Evolutionary conservation across 192 early-diverging fungal genomes (phyloP).

Genomic region (Funneliformis mosseae): DNA sequence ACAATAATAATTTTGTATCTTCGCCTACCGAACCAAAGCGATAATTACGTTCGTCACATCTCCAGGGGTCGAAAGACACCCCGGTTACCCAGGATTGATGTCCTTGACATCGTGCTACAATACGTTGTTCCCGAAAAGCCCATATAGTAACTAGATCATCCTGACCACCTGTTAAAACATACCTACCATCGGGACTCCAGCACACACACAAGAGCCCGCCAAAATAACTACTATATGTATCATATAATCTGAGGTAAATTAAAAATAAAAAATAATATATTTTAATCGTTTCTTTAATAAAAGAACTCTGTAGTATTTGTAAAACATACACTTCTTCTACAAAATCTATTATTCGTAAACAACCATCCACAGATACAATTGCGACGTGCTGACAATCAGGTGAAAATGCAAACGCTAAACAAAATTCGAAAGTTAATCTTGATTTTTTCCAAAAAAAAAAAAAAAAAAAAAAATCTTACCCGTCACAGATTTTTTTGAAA

Average conservation of each 20-base stretch:
- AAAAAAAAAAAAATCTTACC: slow-evolving; percentile 44
- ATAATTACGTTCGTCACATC: slow-evolving; percentile 78
- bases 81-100: slow-evolving; percentile 89
- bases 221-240: slow-evolving; percentile 83
- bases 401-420: slow-evolving; percentile 76
- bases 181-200: slow-evolving; percentile 92
- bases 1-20: slow-evolving; percentile 82
- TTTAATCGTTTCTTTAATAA: slow-evolving; percentile 3
- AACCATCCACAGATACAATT: slow-evolving; percentile 77
- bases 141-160: slow-evolving; percentile 92
- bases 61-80: slow-evolving; percentile 83
- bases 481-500: slow-evolving; percentile 71
- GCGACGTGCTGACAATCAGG: slow-evolving; percentile 84
- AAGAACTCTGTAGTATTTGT: background rate
- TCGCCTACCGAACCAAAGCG: slow-evolving; percentile 90
- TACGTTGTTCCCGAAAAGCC: slow-evolving; percentile 73
- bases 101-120: slow-evolving; percentile 88
- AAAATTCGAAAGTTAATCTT: background rate
- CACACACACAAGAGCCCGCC: slow-evolving; percentile 83
- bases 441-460: background rate
- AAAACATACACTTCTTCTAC: slow-evolving; percentile 53
- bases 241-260: slow-evolving; percentile 59
- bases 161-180: slow-evolving; percentile 84
- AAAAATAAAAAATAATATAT: background rate
- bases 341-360: slow-evolving; percentile 77